These are phyloP conservation scores for Vigna radiata DNA, from an alignment of 306 rosid species.

Conservation along the genomic window DNA sequence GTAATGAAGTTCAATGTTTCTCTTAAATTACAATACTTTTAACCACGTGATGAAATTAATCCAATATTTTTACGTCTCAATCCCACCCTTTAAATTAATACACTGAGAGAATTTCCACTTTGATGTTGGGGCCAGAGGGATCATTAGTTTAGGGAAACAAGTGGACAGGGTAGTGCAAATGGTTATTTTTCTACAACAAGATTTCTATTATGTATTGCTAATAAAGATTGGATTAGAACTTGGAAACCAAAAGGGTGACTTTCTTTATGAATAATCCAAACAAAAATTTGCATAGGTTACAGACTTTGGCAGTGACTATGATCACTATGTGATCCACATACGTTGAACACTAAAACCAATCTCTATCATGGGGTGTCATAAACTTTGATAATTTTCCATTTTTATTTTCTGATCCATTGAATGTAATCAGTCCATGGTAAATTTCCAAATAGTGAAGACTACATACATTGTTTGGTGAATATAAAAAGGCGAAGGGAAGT, in stretches of 20 bases:
- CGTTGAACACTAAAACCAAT: slow-evolving; percentile 43
- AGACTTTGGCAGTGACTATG: not conserved
- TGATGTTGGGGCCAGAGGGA: slow-evolving; percentile 19
- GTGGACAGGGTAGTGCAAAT: slow-evolving; percentile 13
- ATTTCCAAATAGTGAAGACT: slow-evolving; percentile 9
- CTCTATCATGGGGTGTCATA: slow-evolving; percentile 38
- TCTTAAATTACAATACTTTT: slow-evolving; percentile 9
- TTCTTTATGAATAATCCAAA: slow-evolving; percentile 33
- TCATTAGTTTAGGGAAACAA: slow-evolving; percentile 35
- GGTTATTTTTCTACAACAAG: slow-evolving; percentile 24
- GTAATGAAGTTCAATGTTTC: slow-evolving; percentile 44
- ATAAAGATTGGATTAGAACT: slow-evolving; percentile 32
- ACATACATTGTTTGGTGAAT: not conserved
- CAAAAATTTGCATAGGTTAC: slow-evolving; percentile 30
- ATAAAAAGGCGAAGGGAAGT: slow-evolving; percentile 39
- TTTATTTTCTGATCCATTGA: slow-evolving; percentile 40
- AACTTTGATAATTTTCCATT: slow-evolving; percentile 21
- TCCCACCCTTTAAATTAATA: not conserved
- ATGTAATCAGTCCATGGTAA: slow-evolving; percentile 19
- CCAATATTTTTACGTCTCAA: slow-evolving; percentile 21
- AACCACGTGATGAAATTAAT: slow-evolving; percentile 41
- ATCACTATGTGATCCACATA: slow-evolving; percentile 40
- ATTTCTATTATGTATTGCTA: not conserved
- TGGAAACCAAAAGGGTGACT: not conserved
- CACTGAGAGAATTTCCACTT: slow-evolving; percentile 6